phyloP scores from a whole-genome alignment of 108 stramenopile genomes.

The Schizochytrium sp. region DNA sequence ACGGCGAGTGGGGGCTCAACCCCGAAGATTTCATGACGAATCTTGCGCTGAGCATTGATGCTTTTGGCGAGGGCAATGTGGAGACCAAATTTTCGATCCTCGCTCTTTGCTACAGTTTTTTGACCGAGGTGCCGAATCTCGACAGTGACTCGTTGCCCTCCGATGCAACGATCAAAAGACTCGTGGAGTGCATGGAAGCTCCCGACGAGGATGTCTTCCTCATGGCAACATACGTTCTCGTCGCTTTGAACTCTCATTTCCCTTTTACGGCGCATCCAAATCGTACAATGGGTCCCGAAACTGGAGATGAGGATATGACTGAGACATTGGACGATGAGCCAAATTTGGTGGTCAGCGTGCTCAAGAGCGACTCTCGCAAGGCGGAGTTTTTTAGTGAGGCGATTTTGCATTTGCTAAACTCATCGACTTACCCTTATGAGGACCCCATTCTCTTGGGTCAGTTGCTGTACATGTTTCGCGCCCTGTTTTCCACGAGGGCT shows the following conservation, averaged over 20 bases:
- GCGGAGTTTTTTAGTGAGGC: background rate
- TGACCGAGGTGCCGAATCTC: background rate
- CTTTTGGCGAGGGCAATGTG: background rate
- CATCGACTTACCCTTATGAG: background rate
- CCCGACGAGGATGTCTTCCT: background rate
- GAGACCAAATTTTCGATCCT: background rate
- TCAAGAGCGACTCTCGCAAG: background rate
- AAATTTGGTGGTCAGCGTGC: background rate
- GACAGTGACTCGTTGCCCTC: background rate
- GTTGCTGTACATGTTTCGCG: background rate
- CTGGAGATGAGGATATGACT: background rate
- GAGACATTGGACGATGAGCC: background rate
- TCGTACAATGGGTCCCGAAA: background rate
- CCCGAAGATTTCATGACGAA: background rate
- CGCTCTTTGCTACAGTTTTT: background rate
- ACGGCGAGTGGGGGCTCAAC: background rate
- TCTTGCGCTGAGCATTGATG: background rate
- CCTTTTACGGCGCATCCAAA: background rate
- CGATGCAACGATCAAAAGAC: background rate
- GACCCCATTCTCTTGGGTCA: background rate
- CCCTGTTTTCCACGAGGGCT: background rate
- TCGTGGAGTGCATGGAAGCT: background rate
- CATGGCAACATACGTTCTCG: background rate
- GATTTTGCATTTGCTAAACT: background rate
- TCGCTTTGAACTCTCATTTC: background rate